Base-by-base conservation (phyloP, 2,329 filamentous ascomycete species). In the Blumeriella jaapii region DNA sequence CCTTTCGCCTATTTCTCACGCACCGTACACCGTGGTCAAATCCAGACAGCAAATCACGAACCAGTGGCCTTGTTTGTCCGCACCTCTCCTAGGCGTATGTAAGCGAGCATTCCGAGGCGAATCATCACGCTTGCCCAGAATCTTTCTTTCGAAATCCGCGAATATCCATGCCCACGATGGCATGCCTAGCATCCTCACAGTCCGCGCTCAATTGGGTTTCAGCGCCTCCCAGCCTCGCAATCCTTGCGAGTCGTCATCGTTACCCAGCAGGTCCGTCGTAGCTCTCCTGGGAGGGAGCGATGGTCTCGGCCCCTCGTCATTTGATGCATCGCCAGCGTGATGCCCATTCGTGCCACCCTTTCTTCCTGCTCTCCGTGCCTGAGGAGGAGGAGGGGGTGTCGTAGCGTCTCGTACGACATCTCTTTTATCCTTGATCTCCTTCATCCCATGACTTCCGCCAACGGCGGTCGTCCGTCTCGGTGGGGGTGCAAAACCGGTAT, bases 161-260 rank as follows among this genome's bases (percentile, higher is more conserved):
- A n/a, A n/a, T n/a, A n/a, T n/a, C n/a, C n/a, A 31, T 37, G 20
- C 19, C 36, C 35, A 31, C 20, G 16, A 17, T 28, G 13, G 6
- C 15, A 33, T 29, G 24, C 28, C 32, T 33, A 4, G 29, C 35
- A 17, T 13, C 29, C 35, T 8, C 6, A 15, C 6, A 18, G 3
- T 19, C 19, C 29, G 11, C 22, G 19, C 9, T 40, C 25, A 43
- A 16, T 18, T 43, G 3, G 54, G 53, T 20, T 48, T 50, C 36
- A 55, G 39, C 14, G 45, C 44, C 34, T 50, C 48, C 54, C 53
- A 56, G 5, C 44, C 43, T 7, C 40, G 33, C 17, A 51, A 22
- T 13, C 42, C 36, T n/a, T 41, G 10, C n/a, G 42, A 39, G n/a
- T 39, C 48, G 11, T 40, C 44, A 30, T 47, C 49, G 31, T 44